phyloP scores from a whole-genome alignment of 73 alveolate genomes.

The Effrenium voratum region DNA sequence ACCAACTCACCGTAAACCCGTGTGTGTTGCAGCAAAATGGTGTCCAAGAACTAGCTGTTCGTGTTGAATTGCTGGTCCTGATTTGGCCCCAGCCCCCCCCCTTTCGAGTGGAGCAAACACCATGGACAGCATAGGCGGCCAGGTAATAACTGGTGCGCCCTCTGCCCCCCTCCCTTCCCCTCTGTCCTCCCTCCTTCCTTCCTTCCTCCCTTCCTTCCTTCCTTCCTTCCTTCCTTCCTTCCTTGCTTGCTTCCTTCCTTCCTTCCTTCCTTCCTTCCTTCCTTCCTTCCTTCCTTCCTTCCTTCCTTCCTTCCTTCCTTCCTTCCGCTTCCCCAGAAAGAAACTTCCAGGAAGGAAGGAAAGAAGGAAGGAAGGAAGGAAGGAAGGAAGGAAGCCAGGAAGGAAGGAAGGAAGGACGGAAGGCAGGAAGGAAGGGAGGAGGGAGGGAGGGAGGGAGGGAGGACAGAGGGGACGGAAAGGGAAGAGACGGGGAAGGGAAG shows the following conservation, averaged over 20 bases:
- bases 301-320: constrained; percentile 68
- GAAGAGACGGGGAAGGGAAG: too few species aligned
- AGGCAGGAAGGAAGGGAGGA: neutral
- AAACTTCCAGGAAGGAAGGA: neutral
- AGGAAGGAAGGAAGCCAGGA: neutral
- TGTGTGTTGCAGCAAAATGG: too few species aligned
- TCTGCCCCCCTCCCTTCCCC: constrained; percentile 49
- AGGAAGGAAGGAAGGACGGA: neutral
- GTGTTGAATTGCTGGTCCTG: too few species aligned
- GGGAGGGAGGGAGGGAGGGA: neutral
- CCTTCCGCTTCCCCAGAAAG: constrained; percentile 8
- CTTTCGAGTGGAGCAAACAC: too few species aligned
- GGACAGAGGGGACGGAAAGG: too few species aligned
- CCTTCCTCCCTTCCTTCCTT: constrained; percentile 77
- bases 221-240: constrained; percentile 78
- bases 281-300: constrained; percentile 74
- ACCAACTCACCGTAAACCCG: too few species aligned
- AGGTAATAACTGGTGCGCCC: too few species aligned
- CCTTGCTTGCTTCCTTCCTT: constrained; percentile 63
- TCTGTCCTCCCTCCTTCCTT: constrained; percentile 52
- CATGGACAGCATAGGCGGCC: too few species aligned
- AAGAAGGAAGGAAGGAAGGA: neutral
- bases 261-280: constrained; percentile 71
- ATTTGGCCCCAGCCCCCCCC: too few species aligned
- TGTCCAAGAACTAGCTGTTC: too few species aligned